These are phyloP conservation scores for Colletotrichum echinochloae DNA, from an alignment of 2,329 filamentous ascomycete species.

Conservation along the genomic window DNA sequence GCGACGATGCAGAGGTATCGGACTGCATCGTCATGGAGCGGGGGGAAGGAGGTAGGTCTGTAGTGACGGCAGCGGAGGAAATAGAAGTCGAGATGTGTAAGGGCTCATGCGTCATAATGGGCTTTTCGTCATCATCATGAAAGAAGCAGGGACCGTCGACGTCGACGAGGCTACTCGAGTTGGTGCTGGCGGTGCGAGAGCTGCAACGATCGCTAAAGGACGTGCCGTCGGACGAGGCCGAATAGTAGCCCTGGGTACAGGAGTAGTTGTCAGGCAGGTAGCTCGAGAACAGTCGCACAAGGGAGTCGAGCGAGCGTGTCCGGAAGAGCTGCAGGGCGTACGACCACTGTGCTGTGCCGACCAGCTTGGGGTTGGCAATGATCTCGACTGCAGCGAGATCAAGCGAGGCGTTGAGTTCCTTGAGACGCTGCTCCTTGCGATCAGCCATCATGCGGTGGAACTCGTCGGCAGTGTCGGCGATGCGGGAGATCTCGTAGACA, in stretches of 20 bases:
- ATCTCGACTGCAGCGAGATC: constrained; percentile 71
- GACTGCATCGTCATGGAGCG: constrained; percentile 64
- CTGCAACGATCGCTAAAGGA: constrained; percentile 55
- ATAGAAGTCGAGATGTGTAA: constrained; percentile 48
- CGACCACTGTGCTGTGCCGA: constrained; percentile 70
- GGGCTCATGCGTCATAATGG: constrained; percentile 61
- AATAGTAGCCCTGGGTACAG: constrained; percentile 52
- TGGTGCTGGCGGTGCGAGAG: constrained; percentile 52
- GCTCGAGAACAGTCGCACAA: constrained; percentile 70
- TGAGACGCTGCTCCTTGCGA: constrained; percentile 65
- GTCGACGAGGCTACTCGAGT: constrained; percentile 55
- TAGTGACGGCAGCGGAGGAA: constrained; percentile 44
- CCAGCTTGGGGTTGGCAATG: constrained; percentile 68
- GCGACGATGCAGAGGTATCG: constrained; percentile 56
- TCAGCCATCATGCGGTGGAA: constrained; percentile 66
- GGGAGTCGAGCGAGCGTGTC: constrained; percentile 69
- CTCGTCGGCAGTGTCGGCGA: constrained; percentile 62
- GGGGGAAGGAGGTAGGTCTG: constrained; percentile 58
- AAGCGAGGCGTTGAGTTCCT: constrained; percentile 66
- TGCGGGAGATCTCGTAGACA: constrained; percentile 68
- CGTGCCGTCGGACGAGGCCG: constrained; percentile 51
- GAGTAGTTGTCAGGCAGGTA: constrained; percentile 66
- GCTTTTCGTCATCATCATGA: constrained; percentile 54
- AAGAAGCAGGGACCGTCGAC: constrained; percentile 53
- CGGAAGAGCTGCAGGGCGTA: constrained; percentile 70